These are phyloP conservation scores for Sphaerulina musiva DNA, from an alignment of 2,329 filamentous ascomycete genomes.

Conservation along the genomic window DNA sequence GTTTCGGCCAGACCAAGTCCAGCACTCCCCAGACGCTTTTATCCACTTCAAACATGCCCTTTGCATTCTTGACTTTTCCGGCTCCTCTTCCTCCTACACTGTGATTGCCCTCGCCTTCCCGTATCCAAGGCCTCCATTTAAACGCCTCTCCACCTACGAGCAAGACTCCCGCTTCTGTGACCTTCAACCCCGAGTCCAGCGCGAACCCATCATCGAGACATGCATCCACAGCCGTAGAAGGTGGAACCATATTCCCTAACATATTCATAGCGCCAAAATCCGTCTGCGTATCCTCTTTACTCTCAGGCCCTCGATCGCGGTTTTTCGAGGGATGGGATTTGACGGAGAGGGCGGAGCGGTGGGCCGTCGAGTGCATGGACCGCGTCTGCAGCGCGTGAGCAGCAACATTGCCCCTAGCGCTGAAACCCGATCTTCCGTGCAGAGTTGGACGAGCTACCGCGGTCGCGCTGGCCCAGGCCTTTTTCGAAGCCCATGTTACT, in stretches of 20 bases:
- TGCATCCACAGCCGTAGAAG: conserved; percentile 75
- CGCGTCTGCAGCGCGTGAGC: not conserved
- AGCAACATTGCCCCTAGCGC: no score
- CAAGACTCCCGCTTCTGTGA: conserved; percentile 64
- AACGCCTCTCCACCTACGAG: conserved; percentile 85
- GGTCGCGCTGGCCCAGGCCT: no score
- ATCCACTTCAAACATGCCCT: conserved; percentile 73
- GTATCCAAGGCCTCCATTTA: conserved; percentile 75
- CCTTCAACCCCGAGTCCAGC: conserved; percentile 70
- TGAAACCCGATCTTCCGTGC: no score
- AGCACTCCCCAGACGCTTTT: conserved; percentile 67
- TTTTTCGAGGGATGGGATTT: conserved; percentile 35
- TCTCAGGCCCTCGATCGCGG: conserved; percentile 55
- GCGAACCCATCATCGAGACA: conserved; percentile 79
- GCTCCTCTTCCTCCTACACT: conserved; percentile 33
- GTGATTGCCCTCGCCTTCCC: conserved; percentile 33
- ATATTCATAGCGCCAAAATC: conserved; percentile 75
- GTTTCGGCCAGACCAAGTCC: conserved; percentile 76
- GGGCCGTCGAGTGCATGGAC: conserved; percentile 4
- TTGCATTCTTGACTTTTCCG: conserved; percentile 58
- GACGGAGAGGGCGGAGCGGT: not conserved
- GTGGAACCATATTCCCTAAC: conserved; percentile 64
- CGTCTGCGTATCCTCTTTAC: conserved; percentile 57
- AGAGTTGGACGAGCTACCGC: no score
- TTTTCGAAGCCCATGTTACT: no score